These are phyloP conservation scores for Agrostemma githago DNA, from an alignment of 148 eudicot genomes.

Conservation along the genomic window DNA sequence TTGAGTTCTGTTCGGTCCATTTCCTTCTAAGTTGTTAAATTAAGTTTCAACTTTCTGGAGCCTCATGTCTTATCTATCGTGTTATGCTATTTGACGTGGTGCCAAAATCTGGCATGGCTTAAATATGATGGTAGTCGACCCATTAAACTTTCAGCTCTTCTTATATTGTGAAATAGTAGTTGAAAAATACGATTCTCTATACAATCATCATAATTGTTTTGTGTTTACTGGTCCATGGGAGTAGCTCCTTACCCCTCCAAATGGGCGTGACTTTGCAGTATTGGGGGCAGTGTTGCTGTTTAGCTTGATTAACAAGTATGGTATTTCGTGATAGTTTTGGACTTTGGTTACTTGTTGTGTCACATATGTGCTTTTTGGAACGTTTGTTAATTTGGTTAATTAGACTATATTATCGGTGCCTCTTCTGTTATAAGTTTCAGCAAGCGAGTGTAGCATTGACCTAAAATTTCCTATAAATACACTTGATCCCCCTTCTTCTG, in stretches of 20 bases:
- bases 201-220: background rate
- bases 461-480: background rate
- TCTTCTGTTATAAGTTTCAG: background rate
- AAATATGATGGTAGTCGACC: background rate
- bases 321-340: background rate
- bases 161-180: constrained; percentile 1
- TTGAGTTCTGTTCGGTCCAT: constrained; percentile 5
- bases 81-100: background rate
- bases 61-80: background rate
- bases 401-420: background rate
- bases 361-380: background rate
- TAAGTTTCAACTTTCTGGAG: background rate
- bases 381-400: background rate
- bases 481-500: background rate
- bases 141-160: background rate
- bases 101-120: background rate
- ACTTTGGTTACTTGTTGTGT: background rate
- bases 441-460: background rate
- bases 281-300: background rate
- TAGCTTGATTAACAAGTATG: background rate
- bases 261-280: background rate
- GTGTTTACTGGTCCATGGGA: background rate
- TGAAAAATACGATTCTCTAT: background rate
- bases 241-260: background rate
- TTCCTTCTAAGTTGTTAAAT: background rate